phyloP scores from a whole-genome alignment of 441 rosid species.

The Biscutella laevigata region DNA sequence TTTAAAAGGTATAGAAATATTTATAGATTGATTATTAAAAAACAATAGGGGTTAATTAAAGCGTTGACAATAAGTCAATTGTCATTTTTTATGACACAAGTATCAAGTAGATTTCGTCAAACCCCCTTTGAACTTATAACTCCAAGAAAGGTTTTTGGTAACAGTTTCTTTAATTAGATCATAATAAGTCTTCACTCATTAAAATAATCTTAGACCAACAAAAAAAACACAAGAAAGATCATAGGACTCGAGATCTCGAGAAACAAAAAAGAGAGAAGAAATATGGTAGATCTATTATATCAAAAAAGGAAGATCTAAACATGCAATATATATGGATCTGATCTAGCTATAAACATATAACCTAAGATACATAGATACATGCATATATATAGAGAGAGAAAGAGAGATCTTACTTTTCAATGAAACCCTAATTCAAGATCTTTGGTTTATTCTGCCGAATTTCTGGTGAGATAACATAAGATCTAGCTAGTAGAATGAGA shows the following conservation, averaged over 20 bases:
- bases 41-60: slow-evolving; percentile 25
- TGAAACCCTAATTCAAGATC: slow-evolving; percentile 21
- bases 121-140: slow-evolving; percentile 15
- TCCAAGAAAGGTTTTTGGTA: slow-evolving; percentile 21
- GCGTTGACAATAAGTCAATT: slow-evolving; percentile 33
- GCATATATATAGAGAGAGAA: slow-evolving; percentile 4
- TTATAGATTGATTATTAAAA: too few relatives aligned
- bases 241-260: slow-evolving; percentile 11
- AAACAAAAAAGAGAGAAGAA: neutral
- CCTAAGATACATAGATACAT: neutral
- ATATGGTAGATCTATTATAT: slow-evolving; percentile 8
- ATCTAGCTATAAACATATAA: slow-evolving; percentile 11
- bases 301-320: neutral
- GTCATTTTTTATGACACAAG: slow-evolving; percentile 17
- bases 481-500: neutral
- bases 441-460: neutral
- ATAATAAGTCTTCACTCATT: slow-evolving; percentile 19
- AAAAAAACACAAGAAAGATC: neutral
- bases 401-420: slow-evolving; percentile 20
- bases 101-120: slow-evolving; percentile 30
- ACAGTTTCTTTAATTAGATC: slow-evolving; percentile 19
- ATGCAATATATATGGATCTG: slow-evolving; percentile 14
- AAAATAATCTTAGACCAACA: neutral
- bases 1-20: too few relatives aligned
- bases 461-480: slow-evolving; percentile 2